Conservation (phyloP, 1,284 basidiomycete genomes). For the Papiliotrema flavescens region DNA sequence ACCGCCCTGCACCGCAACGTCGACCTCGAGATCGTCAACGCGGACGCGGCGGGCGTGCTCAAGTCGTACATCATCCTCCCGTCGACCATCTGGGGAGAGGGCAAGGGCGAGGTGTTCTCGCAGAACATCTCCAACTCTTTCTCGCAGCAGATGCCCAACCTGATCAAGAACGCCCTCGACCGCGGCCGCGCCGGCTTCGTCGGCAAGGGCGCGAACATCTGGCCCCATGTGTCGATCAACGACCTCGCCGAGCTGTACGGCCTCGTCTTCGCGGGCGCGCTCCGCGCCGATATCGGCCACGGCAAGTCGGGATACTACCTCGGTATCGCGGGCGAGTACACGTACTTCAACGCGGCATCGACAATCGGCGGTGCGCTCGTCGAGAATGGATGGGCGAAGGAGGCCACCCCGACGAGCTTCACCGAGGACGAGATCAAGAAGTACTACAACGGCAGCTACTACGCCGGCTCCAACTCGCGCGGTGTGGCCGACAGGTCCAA, state of each 20-base stretch:
- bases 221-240: conserved; percentile 31
- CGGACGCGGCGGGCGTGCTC: conserved; percentile 36
- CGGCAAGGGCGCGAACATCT: conserved; percentile 40
- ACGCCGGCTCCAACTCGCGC: conserved; percentile 58
- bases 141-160: conserved; percentile 26
- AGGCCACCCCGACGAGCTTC: conserved; percentile 34
- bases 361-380: conserved; percentile 39
- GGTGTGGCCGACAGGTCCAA: conserved; percentile 55
- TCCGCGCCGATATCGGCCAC: conserved; percentile 30
- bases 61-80: conserved; percentile 47
- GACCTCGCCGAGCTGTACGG: conserved; percentile 34
- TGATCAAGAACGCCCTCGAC: conserved; percentile 28
- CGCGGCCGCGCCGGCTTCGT: conserved; percentile 28
- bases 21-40: conserved; percentile 41
- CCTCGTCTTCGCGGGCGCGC: conserved; percentile 27
- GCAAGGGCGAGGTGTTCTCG: conserved; percentile 24
- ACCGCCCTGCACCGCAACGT: conserved; percentile 33
- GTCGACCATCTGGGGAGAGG: conserved; percentile 46
- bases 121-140: conserved; percentile 36
- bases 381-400: conserved; percentile 18
- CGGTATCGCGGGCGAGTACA: conserved; percentile 45
- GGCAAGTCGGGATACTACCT: conserved; percentile 46
- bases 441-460: conserved; percentile 42
- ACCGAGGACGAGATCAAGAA: conserved; percentile 41
- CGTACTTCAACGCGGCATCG: conserved; percentile 27